Evolutionary conservation across 495 filamentous ascomycete genomes (phyloP), one percentile per base, ranked within the genome.

Genomic region (Podospora anserina): DNA sequence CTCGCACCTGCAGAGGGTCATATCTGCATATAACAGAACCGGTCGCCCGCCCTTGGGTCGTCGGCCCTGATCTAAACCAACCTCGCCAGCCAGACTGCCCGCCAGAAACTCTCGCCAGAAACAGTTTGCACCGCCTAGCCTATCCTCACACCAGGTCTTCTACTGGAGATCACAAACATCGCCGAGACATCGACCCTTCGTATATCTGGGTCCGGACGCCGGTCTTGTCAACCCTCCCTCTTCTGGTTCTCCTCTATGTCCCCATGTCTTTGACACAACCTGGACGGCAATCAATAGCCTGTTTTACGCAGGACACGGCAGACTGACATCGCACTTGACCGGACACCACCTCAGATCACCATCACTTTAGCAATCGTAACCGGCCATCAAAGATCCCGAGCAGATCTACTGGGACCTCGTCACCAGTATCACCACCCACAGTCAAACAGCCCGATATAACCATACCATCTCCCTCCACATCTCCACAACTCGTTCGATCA

Each of bases 221-320:
- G 11, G 53, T 57, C 67, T 58, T 53, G 44, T 62, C 66, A 65
- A 28, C 65, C 39, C 30, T 39, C 56, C 56, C 65, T 61, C 54
- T 19, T 30, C 57, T 20, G 44, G 63, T 67, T 66, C 11, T 44
- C n/a, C 53, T 63, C 67, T 55, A 79, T 80, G 77, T 76, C 74
- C 79, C 70, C 78, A 81, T 81, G 78, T 82, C 80, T 78, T 73
- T 82, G 77, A 78, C 66, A 68, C 71, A 69, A 74, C 67, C 72
- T 72, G 53, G 69, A 70, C 72, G 68, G 76, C 70, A 72, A 70
- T 65, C 70, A 69, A 75, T 74, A 60, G 68, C 77, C 72, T 72
- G 34, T 72, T 76, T 75, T 70, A 75, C 78, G 74, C 77, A 74
- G 72, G 80, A 80, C 72, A 79, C 80, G 67, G 77, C 80, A 68